phyloP scores from a whole-genome alignment of 495 filamentous ascomycete species.

The Glonium stellatum region DNA sequence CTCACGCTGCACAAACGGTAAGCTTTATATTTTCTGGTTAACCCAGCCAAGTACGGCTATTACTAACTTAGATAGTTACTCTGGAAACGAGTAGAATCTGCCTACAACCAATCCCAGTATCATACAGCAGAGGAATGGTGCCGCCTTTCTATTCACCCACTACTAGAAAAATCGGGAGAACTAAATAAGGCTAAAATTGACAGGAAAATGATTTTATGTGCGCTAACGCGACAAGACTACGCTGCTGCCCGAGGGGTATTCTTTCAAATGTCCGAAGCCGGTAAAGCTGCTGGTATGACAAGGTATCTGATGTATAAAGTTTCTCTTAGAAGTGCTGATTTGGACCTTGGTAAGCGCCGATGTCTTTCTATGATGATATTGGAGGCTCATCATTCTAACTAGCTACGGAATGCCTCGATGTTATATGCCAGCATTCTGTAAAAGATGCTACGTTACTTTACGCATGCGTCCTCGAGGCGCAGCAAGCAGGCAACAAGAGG shows the following conservation, averaged over 20 bases:
- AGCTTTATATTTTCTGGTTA: no score
- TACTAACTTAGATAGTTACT: slow-evolving; percentile 49
- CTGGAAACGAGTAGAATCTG: slow-evolving; percentile 65
- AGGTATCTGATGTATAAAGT: slow-evolving; percentile 70
- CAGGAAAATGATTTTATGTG: slow-evolving; percentile 64
- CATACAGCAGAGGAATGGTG: slow-evolving; percentile 64
- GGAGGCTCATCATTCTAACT: slow-evolving; percentile 4
- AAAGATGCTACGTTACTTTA: slow-evolving; percentile 58
- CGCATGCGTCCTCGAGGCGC: slow-evolving; percentile 70
- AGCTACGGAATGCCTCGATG: slow-evolving; percentile 52
- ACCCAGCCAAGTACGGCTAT: no score
- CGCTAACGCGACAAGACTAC: slow-evolving; percentile 49
- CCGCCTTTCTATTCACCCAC: slow-evolving; percentile 53
- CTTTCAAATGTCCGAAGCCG: slow-evolving; percentile 51
- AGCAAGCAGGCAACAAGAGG: slow-evolving; percentile 53
- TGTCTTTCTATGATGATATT: neutral
- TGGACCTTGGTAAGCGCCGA: slow-evolving; percentile 42
- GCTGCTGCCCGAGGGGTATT: slow-evolving; percentile 49
- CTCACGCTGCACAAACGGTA: slow-evolving; percentile 59
- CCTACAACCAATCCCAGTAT: slow-evolving; percentile 46
- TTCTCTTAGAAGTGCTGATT: slow-evolving; percentile 53
- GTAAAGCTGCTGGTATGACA: slow-evolving; percentile 54
- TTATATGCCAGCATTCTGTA: slow-evolving; percentile 42
- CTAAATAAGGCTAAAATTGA: slow-evolving; percentile 60
- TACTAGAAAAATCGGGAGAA: slow-evolving; percentile 58